Evolutionary conservation across 768 basidiomycete species (phyloP).

Genomic region (Kwoniella botswanensis): DNA sequence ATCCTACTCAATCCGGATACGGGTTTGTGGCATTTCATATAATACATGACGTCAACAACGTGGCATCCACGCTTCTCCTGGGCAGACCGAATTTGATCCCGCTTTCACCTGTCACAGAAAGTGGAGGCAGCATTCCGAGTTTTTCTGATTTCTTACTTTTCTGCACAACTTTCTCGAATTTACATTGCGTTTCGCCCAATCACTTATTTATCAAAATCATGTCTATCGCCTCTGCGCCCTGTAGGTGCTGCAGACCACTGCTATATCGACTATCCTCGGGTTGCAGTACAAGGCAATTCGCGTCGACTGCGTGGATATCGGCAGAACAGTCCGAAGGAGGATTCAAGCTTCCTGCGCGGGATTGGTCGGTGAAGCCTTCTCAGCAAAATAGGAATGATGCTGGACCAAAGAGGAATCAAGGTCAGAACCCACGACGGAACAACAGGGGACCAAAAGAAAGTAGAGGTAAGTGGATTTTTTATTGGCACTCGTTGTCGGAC

Average conservation of each 20-base stretch:
- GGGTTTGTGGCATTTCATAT: slow-evolving; percentile 2
- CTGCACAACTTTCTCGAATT: background rate
- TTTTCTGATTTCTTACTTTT: background rate
- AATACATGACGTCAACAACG: background rate
- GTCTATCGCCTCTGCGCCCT: slow-evolving; percentile 3
- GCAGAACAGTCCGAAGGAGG: slow-evolving; percentile 9
- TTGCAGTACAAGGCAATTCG: background rate
- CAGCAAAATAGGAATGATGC: background rate
- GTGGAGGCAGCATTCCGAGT: background rate
- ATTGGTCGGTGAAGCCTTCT: slow-evolving; percentile 22
- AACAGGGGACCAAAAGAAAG: background rate
- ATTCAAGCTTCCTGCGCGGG: slow-evolving; percentile 24
- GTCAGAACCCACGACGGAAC: background rate
- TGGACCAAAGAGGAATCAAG: background rate
- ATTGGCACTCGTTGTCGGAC: background rate
- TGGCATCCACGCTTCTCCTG: background rate
- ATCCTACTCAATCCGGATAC: background rate
- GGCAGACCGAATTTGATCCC: no score
- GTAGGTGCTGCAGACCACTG: slow-evolving; percentile 22
- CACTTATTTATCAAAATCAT: background rate
- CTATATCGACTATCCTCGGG: background rate
- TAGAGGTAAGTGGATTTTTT: background rate
- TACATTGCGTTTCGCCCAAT: background rate
- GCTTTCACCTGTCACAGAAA: background rate
- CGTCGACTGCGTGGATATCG: background rate